Evolutionary conservation across 139 green algal genomes (phyloP).

Genomic region (Pycnococcus provasolii): DNA sequence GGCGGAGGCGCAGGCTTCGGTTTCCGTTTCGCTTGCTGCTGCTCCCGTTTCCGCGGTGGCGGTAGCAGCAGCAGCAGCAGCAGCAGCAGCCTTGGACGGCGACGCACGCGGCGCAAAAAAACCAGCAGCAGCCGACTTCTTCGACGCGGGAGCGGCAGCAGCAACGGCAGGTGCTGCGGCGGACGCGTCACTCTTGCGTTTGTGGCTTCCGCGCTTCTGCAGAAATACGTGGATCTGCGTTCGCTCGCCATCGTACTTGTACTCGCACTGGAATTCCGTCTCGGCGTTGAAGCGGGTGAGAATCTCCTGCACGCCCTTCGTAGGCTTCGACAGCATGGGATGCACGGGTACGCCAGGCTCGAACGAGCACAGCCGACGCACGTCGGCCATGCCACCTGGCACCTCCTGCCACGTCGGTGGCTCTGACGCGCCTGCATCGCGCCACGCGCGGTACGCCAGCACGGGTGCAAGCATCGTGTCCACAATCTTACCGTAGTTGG

Average conservation of each 20-base stretch:
- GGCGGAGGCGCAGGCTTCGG: too few species aligned
- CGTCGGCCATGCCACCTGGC: conserved; percentile 32
- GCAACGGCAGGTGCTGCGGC: not conserved
- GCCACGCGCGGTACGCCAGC: too few species aligned
- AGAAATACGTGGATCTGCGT: conserved; percentile 59
- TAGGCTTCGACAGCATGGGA: conserved; percentile 94
- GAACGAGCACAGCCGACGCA: conserved; percentile 65
- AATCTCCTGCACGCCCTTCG: conserved; percentile 70
- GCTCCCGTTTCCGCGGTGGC: too few species aligned
- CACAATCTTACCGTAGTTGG: conserved; percentile 75
- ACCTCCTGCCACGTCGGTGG: not conserved
- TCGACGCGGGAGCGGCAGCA: conserved; percentile 14
- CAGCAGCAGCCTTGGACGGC: not conserved
- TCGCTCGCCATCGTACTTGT: conserved; percentile 96
- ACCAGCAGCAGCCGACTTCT: conserved; percentile 48
- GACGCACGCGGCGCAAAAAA: not conserved
- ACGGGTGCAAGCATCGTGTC: conserved; percentile 54
- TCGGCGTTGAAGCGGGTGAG: conserved; percentile 76
- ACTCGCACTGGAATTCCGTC: conserved; percentile 87
- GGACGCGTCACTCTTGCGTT: conserved; percentile 18
- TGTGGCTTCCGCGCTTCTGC: conserved; percentile 43
- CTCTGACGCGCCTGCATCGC: too few species aligned
- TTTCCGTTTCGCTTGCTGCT: too few species aligned
- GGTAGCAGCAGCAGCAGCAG: too few species aligned
- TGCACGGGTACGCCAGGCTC: conserved; percentile 60